Evolutionary conservation across 108 stramenopile genomes (phyloP), one percentile per base, ranked within the genome.

Genomic region (Cylindrotheca closterium): DNA sequence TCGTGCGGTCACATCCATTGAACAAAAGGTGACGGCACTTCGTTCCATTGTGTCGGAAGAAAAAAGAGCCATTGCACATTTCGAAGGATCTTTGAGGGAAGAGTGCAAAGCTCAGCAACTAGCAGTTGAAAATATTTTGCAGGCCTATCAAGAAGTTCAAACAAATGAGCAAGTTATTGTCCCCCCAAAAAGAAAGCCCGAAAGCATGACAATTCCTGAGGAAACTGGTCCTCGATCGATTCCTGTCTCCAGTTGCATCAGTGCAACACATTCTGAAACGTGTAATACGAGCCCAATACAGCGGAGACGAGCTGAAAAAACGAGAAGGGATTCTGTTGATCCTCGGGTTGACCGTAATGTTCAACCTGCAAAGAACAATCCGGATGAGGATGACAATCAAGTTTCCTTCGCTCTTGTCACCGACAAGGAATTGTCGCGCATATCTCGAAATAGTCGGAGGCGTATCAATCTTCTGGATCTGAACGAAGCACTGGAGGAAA

Each of bases 401-500:
- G 15, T 42, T 42, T 7, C 37, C 7, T 42, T 42, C 15, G 37
- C 7, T 15, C 37, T 15, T 42, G 37, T 42, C 7, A 7, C 15
- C 7, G 10, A 7, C 10, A 42, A 42, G 15, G 37, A 42, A 42
- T 15, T 42, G 10, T 10, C 7, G 37, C 7, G 37, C 37, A 42
- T 42, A 10, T 42, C 37, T 7, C 7, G 15, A 42, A 42, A 42
- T 42, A 42, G 10, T 15, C 15, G 7, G 37, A 15, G 37, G 15
- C 7, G 37, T 10, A 15, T 42, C 10, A 7, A 42, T 15, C 30
- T 79, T 10, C 22, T 51, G 15, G 72, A 63, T 51, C n/a, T 82
- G 28, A 82, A 82, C 48, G 78, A 82, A 59, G 78, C 78, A 0
- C 52, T 82, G 23, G 58, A 59, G 37, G 73, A 78, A 51, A 79